Evolutionary conservation across 192 early-diverging fungal genomes (phyloP).

Genomic region (Phycomyces blakesleeanus): DNA sequence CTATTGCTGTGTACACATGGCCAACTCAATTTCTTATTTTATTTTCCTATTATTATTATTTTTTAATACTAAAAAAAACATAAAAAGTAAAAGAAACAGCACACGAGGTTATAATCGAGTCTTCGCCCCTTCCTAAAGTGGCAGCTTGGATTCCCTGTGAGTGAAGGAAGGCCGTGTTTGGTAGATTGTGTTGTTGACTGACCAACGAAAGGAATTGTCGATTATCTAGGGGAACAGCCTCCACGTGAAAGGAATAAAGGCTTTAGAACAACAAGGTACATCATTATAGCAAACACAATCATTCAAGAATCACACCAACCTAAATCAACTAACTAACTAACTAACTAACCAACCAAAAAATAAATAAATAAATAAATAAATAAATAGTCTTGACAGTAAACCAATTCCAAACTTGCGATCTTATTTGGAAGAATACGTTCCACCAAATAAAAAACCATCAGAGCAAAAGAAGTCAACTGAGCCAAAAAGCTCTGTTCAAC

Average conservation of each 20-base stretch:
- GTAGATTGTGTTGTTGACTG: not conserved
- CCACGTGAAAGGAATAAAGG: not conserved
- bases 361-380: not conserved
- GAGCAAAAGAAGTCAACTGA: not conserved
- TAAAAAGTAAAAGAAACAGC: not conserved
- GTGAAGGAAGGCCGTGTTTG: not conserved
- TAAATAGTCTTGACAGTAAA: not conserved
- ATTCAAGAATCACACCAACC: no score
- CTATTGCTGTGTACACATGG: not conserved
- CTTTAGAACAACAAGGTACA: not conserved
- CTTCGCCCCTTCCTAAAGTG: not conserved
- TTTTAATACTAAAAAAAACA: no score
- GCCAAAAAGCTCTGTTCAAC: conserved; percentile 1
- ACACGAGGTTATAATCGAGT: not conserved
- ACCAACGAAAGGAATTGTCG: not conserved
- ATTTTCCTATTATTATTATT: no score
- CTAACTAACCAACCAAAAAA: no score
- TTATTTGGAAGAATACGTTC: conserved; percentile 7
- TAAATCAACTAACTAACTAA: no score
- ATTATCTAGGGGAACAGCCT: not conserved
- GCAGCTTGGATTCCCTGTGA: conserved; percentile 2
- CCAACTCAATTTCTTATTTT: not conserved
- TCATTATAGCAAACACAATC: no score
- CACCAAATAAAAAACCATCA: not conserved
- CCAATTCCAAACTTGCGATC: conserved; percentile 12